Conservation (phyloP, 1,284 basidiomycete genomes). For the Sphagnurus paluster region DNA sequence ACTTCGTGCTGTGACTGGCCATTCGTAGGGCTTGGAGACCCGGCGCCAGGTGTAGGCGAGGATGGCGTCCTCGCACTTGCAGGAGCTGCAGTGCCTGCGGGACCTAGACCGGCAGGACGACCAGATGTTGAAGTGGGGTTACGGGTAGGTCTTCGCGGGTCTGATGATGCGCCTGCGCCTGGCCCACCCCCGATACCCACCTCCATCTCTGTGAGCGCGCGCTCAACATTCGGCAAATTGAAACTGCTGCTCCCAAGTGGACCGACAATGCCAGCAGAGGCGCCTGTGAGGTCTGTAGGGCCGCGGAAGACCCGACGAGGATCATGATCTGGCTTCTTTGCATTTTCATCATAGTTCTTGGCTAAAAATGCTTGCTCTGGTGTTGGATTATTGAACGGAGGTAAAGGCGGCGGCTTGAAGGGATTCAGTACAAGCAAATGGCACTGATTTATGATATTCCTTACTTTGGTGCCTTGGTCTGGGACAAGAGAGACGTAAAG, state of each 20-base stretch:
- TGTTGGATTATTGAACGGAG: constrained; percentile 74
- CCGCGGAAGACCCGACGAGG: constrained; percentile 85
- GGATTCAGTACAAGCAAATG: constrained; percentile 8
- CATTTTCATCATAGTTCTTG: constrained; percentile 86
- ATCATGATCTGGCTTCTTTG: constrained; percentile 85
- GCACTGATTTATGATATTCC: constrained; percentile 17
- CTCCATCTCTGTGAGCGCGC: constrained; percentile 85
- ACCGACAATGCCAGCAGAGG: constrained; percentile 76
- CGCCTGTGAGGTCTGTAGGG: constrained; percentile 53
- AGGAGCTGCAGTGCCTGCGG: constrained; percentile 29
- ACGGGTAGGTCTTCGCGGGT: constrained; percentile 33
- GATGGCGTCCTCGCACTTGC: constrained; percentile 32
- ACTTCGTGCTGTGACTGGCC: constrained; percentile 80
- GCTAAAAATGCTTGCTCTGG: constrained; percentile 87
- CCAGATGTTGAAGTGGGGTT: constrained; percentile 23
- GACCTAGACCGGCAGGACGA: constrained; percentile 32
- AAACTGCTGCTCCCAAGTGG: constrained; percentile 85
- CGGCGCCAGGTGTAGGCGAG: constrained; percentile 42
- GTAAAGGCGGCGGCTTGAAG: constrained; percentile 60
- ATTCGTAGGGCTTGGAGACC: constrained; percentile 47
- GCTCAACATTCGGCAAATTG: constrained; percentile 82
- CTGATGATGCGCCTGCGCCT: constrained; percentile 29
- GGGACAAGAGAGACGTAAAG: constrained; percentile 66
- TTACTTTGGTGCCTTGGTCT: constrained; percentile 71
- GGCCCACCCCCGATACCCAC: constrained; percentile 33